phyloP scores from a whole-genome alignment of 768 basidiomycete genomes.

The Cyathus striatus region DNA sequence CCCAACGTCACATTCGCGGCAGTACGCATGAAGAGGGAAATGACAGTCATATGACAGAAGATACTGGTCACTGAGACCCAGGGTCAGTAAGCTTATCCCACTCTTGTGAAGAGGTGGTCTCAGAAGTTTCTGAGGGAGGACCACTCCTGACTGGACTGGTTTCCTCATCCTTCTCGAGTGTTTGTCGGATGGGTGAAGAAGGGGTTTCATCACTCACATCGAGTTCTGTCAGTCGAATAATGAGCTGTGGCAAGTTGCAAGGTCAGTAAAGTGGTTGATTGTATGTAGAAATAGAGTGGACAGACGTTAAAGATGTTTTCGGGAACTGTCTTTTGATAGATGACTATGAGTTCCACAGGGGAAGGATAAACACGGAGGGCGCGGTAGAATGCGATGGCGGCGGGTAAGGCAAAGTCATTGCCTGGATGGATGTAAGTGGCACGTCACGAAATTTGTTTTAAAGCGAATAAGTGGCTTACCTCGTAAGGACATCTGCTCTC shows the following conservation, averaged over 20 bases:
- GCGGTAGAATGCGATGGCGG: constrained; percentile 89
- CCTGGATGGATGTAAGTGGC: constrained; percentile 40
- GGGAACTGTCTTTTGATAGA: constrained; percentile 90
- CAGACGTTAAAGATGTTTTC: constrained; percentile 72
- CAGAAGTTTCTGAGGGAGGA: constrained; percentile 82
- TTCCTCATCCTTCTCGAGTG: constrained; percentile 47
- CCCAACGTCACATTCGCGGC: no score
- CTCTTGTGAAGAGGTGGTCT: constrained; percentile 85
- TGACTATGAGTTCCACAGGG: constrained; percentile 89
- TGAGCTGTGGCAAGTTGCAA: constrained; percentile 18
- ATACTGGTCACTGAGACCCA: no score
- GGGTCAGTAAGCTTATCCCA: constrained; percentile 87
- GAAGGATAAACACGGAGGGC: constrained; percentile 93
- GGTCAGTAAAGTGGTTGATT: neutral
- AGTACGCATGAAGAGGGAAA: no score
- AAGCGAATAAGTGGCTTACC: constrained; percentile 42
- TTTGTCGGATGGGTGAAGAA: constrained; percentile 33
- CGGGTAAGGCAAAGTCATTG: constrained; percentile 67
- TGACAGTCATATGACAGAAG: constrained; percentile 38
- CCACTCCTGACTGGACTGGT: constrained; percentile 60
- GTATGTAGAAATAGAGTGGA: constrained; percentile 1
- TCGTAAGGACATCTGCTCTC: constrained; percentile 75
- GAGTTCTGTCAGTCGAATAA: constrained; percentile 82
- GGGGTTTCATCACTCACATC: constrained; percentile 75
- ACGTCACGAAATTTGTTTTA: neutral